Percentiles rank a stretch among this genome's conserved stretches.
These are phyloP conservation scores for Xylaria sp. DNA, from an alignment of 2,329 filamentous ascomycete genomes.

Conservation along the genomic window DNA sequence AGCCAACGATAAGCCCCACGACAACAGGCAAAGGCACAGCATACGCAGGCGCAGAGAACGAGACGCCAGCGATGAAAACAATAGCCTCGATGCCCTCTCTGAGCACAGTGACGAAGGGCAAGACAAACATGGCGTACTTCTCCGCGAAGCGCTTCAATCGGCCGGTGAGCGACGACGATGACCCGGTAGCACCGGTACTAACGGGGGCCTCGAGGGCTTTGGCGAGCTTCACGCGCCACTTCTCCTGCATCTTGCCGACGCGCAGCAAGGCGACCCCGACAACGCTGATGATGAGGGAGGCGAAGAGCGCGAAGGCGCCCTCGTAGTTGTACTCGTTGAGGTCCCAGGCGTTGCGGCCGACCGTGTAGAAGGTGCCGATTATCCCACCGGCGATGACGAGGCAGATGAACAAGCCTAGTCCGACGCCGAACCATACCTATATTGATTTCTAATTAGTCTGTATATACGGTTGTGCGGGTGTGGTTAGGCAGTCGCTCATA, in stretches of 20 bases:
- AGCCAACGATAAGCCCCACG: slow-evolving; percentile 75
- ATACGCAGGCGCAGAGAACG: slow-evolving; percentile 77
- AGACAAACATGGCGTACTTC: slow-evolving; percentile 86
- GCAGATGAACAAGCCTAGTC: slow-evolving; percentile 71
- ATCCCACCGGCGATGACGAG: slow-evolving; percentile 73
- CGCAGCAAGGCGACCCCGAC: slow-evolving; percentile 85
- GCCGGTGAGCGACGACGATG: slow-evolving; percentile 41
- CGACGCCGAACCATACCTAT: slow-evolving; percentile 76
- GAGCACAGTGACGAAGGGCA: slow-evolving; percentile 89
- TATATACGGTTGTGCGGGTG: not conserved
- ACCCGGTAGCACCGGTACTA: slow-evolving; percentile 54
- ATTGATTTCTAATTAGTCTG: not conserved
- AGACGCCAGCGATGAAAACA: slow-evolving; percentile 86
- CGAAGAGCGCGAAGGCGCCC: slow-evolving; percentile 79
- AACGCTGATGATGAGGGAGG: slow-evolving; percentile 81
- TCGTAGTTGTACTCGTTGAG: slow-evolving; percentile 82
- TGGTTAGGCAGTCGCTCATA: slow-evolving; percentile 43
- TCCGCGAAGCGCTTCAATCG: slow-evolving; percentile 73
- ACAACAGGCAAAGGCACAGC: slow-evolving; percentile 83
- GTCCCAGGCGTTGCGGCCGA: slow-evolving; percentile 75
- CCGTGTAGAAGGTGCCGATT: slow-evolving; percentile 78
- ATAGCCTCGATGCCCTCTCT: slow-evolving; percentile 88
- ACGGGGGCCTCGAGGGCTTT: slow-evolving; percentile 69
- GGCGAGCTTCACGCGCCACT: slow-evolving; percentile 87
- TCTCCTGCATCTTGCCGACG: slow-evolving; percentile 84